phyloP scores from a whole-genome alignment of 2,329 filamentous ascomycete genomes.

The Zelopaecilomyces penicillatus region DNA sequence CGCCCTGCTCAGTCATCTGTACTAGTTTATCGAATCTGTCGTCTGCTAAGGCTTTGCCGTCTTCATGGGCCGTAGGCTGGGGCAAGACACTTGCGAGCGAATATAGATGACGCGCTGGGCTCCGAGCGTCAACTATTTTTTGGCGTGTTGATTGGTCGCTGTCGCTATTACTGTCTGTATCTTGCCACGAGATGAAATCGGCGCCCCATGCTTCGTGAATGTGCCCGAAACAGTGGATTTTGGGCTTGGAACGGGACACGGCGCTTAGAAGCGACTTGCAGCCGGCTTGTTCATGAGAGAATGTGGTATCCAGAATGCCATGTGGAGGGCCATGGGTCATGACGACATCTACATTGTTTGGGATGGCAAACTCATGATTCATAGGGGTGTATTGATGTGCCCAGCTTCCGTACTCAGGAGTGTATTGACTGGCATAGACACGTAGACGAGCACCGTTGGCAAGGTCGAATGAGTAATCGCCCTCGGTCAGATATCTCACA shows the following conservation, averaged over 20 bases:
- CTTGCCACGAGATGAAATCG: slow-evolving; percentile 42
- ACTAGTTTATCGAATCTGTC: slow-evolving; percentile 12
- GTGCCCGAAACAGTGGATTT: slow-evolving; percentile 49
- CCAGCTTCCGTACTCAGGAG: slow-evolving; percentile 37
- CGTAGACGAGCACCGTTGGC: slow-evolving; percentile 39
- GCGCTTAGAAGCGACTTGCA: slow-evolving; percentile 37
- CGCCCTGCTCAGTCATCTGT: slow-evolving; percentile 19
- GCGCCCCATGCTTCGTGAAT: slow-evolving; percentile 54
- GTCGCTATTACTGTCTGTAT: slow-evolving; percentile 15
- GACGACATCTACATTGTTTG: slow-evolving; percentile 32
- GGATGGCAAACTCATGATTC: slow-evolving; percentile 31
- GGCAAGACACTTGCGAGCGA: slow-evolving; percentile 23
- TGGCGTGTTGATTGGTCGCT: background rate
- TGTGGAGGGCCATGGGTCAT: slow-evolving; percentile 48
- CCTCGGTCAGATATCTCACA: slow-evolving; percentile 40
- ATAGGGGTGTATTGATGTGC: slow-evolving; percentile 39
- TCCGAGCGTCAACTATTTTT: slow-evolving; percentile 30
- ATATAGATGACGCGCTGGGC: background rate
- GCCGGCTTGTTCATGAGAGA: slow-evolving; percentile 26
- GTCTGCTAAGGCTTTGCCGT: slow-evolving; percentile 9
- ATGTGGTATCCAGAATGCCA: slow-evolving; percentile 38
- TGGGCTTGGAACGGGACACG: slow-evolving; percentile 33
- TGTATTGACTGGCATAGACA: slow-evolving; percentile 47
- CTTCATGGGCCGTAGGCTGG: slow-evolving; percentile 15
- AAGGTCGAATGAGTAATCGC: slow-evolving; percentile 38